A percentile compares a stretch with the other conserved stretches of the same genome.
phyloP scores from a whole-genome alignment of 805 yeast genomes.

The Zygoascus flipseniorum region DNA sequence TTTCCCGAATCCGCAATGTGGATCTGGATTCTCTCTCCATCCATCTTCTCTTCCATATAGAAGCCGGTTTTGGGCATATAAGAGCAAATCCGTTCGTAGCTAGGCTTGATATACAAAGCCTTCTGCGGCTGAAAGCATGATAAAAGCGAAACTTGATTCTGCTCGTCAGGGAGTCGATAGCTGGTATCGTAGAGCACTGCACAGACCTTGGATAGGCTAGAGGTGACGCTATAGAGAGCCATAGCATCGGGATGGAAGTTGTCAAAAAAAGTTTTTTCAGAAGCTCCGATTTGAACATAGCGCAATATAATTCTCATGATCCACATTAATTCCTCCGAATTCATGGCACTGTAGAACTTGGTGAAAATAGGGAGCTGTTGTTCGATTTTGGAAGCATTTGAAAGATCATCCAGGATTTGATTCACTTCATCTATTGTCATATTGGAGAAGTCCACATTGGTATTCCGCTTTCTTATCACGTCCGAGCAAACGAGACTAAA shows the following conservation, averaged over 20 bases:
- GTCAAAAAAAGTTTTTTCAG: slow-evolving; percentile 49
- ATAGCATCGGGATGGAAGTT: slow-evolving; percentile 77
- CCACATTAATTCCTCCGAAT: slow-evolving; percentile 57
- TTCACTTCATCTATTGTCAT: slow-evolving; percentile 45
- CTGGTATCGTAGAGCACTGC: slow-evolving; percentile 45
- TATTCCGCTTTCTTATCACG: slow-evolving; percentile 42
- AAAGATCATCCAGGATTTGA: slow-evolving; percentile 36
- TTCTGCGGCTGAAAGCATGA: slow-evolving; percentile 70
- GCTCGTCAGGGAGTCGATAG: slow-evolving; percentile 34
- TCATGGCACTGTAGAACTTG: slow-evolving; percentile 45
- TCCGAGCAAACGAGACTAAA: slow-evolving; percentile 44
- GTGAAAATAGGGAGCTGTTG: slow-evolving; percentile 39
- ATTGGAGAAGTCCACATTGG: slow-evolving; percentile 28
- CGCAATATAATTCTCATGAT: slow-evolving; percentile 57
- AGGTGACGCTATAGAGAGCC: slow-evolving; percentile 54
- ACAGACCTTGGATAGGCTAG: slow-evolving; percentile 53
- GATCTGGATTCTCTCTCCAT: slow-evolving; percentile 81
- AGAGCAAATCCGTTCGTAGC: slow-evolving; percentile 44
- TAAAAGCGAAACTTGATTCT: slow-evolving; percentile 34
- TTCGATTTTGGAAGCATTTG: slow-evolving; percentile 23
- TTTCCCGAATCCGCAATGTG: slow-evolving; percentile 50
- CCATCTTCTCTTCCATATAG: slow-evolving; percentile 81
- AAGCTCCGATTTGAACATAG: slow-evolving; percentile 39
- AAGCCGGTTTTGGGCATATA: slow-evolving; percentile 41
- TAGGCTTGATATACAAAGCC: slow-evolving; percentile 46